Evolutionary conservation across 306 rosid genomes (phyloP).

Genomic region (Dicorynia guianensis): DNA sequence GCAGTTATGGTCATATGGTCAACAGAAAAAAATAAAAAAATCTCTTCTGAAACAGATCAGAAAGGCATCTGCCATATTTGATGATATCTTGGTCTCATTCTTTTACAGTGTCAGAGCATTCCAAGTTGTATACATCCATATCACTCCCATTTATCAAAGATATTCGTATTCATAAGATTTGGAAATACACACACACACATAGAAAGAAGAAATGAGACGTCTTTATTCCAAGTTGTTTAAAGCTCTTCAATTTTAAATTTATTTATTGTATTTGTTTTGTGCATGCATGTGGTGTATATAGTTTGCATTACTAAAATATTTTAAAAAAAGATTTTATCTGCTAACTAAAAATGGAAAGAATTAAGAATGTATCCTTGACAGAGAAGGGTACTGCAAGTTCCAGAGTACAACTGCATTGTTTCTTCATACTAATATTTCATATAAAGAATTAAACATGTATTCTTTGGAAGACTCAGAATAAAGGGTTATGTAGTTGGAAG

Average conservation of each 20-base stretch:
- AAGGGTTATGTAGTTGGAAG: too few species aligned
- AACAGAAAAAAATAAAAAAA: too few species aligned
- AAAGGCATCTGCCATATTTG: conserved; percentile 2
- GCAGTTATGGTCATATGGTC: too few species aligned
- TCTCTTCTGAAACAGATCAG: background rate
- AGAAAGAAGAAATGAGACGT: background rate
- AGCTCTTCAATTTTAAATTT: background rate
- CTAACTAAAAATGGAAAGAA: conserved; percentile 12
- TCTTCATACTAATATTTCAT: too few species aligned
- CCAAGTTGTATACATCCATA: background rate
- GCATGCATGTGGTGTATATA: background rate
- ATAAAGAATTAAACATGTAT: too few species aligned
- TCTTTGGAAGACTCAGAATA: too few species aligned
- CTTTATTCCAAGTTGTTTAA: conserved; percentile 17
- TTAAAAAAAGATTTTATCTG: background rate
- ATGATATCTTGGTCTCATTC: background rate
- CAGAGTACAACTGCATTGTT: background rate
- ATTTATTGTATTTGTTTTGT: background rate
- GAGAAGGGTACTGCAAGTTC: background rate
- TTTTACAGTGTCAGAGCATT: conserved; percentile 1
- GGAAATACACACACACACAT: background rate
- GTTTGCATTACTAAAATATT: background rate
- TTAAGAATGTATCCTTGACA: background rate
- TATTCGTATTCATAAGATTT: conserved; percentile 10
- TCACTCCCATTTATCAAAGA: background rate